Percentiles rank a stretch among this genome's conserved stretches.
phyloP scores from a whole-genome alignment of 345 rosid genomes.

The Salix caprea region DNA sequence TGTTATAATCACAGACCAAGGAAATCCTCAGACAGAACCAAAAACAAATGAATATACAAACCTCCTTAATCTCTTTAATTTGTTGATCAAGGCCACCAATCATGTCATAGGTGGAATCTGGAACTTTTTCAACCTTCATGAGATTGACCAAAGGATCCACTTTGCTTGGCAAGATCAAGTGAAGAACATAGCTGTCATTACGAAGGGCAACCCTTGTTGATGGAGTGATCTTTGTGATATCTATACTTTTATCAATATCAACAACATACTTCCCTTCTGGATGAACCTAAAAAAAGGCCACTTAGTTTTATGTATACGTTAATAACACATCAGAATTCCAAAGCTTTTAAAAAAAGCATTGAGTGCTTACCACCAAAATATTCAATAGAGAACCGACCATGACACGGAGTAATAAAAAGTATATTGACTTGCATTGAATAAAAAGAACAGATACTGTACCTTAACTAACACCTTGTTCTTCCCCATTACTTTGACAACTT shows the following conservation, averaged over 20 bases:
- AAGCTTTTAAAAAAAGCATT: neutral
- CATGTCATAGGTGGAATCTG: slow-evolving; percentile 98
- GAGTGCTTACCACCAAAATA: neutral
- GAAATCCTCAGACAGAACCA: neutral
- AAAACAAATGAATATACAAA: slow-evolving; percentile 8
- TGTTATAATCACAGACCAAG: neutral
- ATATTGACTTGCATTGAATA: neutral
- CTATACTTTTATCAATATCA: slow-evolving; percentile 88
- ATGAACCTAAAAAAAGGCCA: slow-evolving; percentile 60
- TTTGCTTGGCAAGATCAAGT: slow-evolving; percentile 83
- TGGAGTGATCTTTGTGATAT: slow-evolving; percentile 87
- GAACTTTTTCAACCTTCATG: slow-evolving; percentile 99
- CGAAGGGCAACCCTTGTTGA: slow-evolving; percentile 97
- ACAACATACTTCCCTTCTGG: slow-evolving; percentile 99
- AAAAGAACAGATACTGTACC: slow-evolving; percentile 31
- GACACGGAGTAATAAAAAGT: neutral
- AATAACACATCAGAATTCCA: neutral
- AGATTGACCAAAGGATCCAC: slow-evolving; percentile 98
- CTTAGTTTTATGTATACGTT: neutral
- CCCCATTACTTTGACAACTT: slow-evolving; percentile 98
- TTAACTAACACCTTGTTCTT: slow-evolving; percentile 94
- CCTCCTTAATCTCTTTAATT: slow-evolving; percentile 98
- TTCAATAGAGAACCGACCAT: neutral
- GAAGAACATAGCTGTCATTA: slow-evolving; percentile 97
- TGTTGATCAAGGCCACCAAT: slow-evolving; percentile 92